Evolutionary conservation across 305 asterid species (phyloP).

Genomic region (Petunia hybrid): DNA sequence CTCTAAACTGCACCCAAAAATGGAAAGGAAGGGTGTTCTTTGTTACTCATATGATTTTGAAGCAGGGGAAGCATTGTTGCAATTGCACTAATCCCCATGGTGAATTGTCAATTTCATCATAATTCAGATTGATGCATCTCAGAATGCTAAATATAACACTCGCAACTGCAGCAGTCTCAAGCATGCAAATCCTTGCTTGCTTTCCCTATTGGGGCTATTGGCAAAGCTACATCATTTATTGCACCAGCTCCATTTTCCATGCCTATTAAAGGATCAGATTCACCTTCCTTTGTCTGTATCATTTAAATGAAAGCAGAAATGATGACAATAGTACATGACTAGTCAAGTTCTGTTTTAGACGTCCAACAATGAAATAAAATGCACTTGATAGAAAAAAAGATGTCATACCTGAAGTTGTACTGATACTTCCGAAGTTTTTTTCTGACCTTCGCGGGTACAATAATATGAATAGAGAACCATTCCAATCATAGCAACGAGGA

Average conservation of each 20-base stretch:
- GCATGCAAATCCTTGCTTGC: slow-evolving; percentile 56
- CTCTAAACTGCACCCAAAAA: slow-evolving; percentile 26
- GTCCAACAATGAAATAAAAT: background rate
- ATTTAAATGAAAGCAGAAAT: slow-evolving; percentile 10
- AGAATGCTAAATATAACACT: slow-evolving; percentile 2
- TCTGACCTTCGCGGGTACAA: slow-evolving; percentile 65
- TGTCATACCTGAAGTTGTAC: slow-evolving; percentile 57
- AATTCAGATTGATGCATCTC: slow-evolving; percentile 23
- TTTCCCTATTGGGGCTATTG: slow-evolving; percentile 57
- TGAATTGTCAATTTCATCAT: slow-evolving; percentile 5
- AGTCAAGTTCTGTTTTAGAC: slow-evolving; percentile 7
- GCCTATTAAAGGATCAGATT: slow-evolving; percentile 64
- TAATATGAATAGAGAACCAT: slow-evolving; percentile 78
- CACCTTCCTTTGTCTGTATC: slow-evolving; percentile 65
- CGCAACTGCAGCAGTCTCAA: slow-evolving; percentile 31
- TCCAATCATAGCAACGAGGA: slow-evolving; percentile 70
- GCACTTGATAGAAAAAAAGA: slow-evolving; percentile 23
- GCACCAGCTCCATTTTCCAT: slow-evolving; percentile 54
- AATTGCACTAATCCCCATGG: slow-evolving; percentile 33
- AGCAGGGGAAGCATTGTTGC: slow-evolving; percentile 45
- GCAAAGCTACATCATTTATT: slow-evolving; percentile 49
- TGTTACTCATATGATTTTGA: slow-evolving; percentile 38
- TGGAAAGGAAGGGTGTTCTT: slow-evolving; percentile 29
- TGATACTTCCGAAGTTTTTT: slow-evolving; percentile 57
- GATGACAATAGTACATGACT: slow-evolving; percentile 2